phyloP scores from a whole-genome alignment of 176 grass and related monocot species.

The Zea luxurians region DNA sequence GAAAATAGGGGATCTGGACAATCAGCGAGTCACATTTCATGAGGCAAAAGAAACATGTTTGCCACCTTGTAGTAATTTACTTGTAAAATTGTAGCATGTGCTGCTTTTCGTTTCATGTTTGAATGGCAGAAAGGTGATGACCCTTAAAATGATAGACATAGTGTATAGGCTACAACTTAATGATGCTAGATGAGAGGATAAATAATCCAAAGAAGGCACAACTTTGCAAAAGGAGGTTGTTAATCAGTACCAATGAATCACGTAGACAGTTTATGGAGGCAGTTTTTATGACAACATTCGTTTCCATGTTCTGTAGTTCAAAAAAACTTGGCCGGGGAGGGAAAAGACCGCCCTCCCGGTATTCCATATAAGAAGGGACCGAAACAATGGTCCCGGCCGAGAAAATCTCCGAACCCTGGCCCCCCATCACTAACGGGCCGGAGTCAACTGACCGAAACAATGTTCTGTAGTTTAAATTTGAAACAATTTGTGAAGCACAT shows the following conservation, averaged over 20 bases:
- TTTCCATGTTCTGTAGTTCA: not conserved
- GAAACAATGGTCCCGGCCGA: too few species aligned
- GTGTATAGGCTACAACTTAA: not conserved
- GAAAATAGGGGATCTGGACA: not conserved
- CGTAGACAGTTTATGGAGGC: not conserved
- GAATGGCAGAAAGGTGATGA: constrained; percentile 10
- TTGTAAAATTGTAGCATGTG: not conserved
- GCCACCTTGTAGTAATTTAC: not conserved
- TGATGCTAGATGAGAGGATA: not conserved
- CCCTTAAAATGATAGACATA: not conserved
- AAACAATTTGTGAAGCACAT: constrained; percentile 9
- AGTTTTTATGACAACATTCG: not conserved
- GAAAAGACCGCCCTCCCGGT: too few species aligned
- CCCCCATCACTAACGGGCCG: too few species aligned
- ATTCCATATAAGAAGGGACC: too few species aligned
- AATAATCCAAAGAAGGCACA: not conserved
- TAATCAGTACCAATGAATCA: not conserved
- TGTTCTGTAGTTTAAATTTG: not conserved
- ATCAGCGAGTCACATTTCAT: not conserved
- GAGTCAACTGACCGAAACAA: too few species aligned
- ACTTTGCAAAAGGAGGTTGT: not conserved
- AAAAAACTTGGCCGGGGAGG: too few species aligned
- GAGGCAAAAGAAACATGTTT: not conserved
- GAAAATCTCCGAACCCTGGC: too few species aligned
- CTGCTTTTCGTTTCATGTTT: not conserved